These are phyloP conservation scores for Teratosphaeria viscida DNA, from an alignment of 2,329 filamentous ascomycete genomes.

Conservation along the genomic window DNA sequence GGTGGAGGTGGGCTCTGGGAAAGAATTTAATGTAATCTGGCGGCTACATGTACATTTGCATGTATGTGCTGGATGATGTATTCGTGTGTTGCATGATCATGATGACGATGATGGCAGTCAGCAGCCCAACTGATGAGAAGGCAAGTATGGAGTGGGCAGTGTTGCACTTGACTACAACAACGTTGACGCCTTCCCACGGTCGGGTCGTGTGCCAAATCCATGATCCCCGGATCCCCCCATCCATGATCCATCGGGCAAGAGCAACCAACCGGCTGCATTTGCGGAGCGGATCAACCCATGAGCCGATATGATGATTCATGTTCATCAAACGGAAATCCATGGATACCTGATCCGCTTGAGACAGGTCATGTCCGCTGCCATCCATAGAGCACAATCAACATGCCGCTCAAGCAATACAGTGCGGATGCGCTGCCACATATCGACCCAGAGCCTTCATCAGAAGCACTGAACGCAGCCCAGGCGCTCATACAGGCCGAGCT, in stretches of 20 bases:
- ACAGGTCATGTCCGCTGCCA: no score
- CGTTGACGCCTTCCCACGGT: background rate
- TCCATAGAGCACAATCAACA: conserved; percentile 24
- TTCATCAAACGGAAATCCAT: background rate
- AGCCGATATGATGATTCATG: background rate
- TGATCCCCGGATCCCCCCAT: background rate
- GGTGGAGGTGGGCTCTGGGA: background rate
- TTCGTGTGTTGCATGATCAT: background rate
- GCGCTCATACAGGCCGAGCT: conserved; percentile 61
- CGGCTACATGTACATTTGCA: no score
- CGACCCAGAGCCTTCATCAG: conserved; percentile 57
- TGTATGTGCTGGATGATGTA: background rate
- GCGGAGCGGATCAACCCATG: background rate
- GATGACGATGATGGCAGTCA: background rate
- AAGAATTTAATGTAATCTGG: background rate
- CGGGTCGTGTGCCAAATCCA: background rate
- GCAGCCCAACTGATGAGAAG: background rate
- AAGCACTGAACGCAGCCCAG: conserved; percentile 55
- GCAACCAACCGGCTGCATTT: background rate
- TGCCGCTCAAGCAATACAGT: conserved; percentile 58
- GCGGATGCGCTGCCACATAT: conserved; percentile 82
- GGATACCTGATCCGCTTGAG: background rate
- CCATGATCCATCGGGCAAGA: background rate
- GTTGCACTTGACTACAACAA: background rate
- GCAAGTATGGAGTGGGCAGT: background rate